Percentiles rank a stretch among this genome's conserved stretches.
phyloP scores from a whole-genome alignment of 305 asterid species.

The Fraxinus paxiana region DNA sequence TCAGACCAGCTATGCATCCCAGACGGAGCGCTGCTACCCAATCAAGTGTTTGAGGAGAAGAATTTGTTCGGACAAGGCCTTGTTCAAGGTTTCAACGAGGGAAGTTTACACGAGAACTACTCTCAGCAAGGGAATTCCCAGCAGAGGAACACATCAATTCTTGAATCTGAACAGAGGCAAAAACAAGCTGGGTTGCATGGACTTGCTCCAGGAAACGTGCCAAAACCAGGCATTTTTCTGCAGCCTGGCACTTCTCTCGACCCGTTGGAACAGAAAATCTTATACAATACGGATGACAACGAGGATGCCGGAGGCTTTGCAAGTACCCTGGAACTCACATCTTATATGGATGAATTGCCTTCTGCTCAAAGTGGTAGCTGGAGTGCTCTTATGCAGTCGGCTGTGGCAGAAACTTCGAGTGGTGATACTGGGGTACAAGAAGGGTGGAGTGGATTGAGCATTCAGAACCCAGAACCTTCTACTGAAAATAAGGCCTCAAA shows the following conservation, averaged over 20 bases:
- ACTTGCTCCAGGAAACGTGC: slow-evolving; percentile 14
- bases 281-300: slow-evolving; percentile 48
- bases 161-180: slow-evolving; percentile 27
- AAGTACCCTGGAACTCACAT: slow-evolving; percentile 31
- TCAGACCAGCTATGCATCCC: slow-evolving; percentile 27
- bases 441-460: slow-evolving; percentile 72
- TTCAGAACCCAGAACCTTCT: slow-evolving; percentile 62
- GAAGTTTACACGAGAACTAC: slow-evolving; percentile 31
- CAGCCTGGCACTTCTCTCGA: slow-evolving; percentile 39
- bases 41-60: slow-evolving; percentile 36
- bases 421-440: slow-evolving; percentile 62
- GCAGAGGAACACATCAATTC: slow-evolving; percentile 28
- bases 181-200: slow-evolving; percentile 31
- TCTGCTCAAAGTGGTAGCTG: slow-evolving; percentile 72
- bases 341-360: slow-evolving; percentile 31
- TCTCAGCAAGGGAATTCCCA: slow-evolving; percentile 32
- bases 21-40: slow-evolving; percentile 28
- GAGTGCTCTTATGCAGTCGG: slow-evolving; percentile 98
- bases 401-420: slow-evolving; percentile 73
- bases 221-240: slow-evolving; percentile 20
- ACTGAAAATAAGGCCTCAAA: slow-evolving; percentile 42
- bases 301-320: slow-evolving; percentile 31
- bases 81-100: slow-evolving; percentile 30
- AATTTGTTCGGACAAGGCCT: slow-evolving; percentile 45
- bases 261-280: slow-evolving; percentile 63